Evolutionary conservation across 2,329 filamentous ascomycete species (phyloP), one percentile per base, ranked within the genome.

Genomic region (Ilyonectria destructans): DNA sequence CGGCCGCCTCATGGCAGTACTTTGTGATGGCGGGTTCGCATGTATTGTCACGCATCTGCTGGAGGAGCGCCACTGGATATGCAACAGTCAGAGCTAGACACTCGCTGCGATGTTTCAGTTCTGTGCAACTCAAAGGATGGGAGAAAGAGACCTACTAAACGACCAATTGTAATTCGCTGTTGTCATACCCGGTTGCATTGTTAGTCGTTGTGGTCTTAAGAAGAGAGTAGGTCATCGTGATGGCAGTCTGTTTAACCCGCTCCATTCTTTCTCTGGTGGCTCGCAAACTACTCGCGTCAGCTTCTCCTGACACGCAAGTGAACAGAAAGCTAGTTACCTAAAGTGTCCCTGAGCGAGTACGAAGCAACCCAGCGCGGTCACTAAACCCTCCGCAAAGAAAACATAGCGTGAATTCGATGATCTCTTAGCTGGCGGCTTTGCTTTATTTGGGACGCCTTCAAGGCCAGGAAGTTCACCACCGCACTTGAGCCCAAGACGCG

Each of bases 81-180:
- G 75, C 77, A 1, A 67, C 66, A 1, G 74, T n/a, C 4, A 79
- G 69, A 12, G 71, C 67, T 29, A 79, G 65, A 31, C 74, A 78
- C 67, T 78, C 73, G 46, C 77, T 79, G 8, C 3, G 29, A 9
- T 3, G 15, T 3, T 61, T 75, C 17, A 75, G 68, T 10, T 12
- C 6, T n/a, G 7, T 5, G 3, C 26, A 19, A n/a, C n/a, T 4
- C 13, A 40, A 15, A 3, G 31, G 29, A 7, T 31, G 5, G 40
- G 29, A 9, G 2, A 6, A 23, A 12, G 23, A 33, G 4, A 46
- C 71, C 10, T 51, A 77, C 77, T 77, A 78, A 17, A 75, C 65
- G 19, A 67, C 33, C 2, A 72, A 45, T n/a, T 74, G 71, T 6
- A 78, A 58, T 2, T 70, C 45, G 31, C 45, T 49, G 49, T 33